Conservation (phyloP, 352 stramenopile genomes). For the Phytophthora citricola region DNA sequence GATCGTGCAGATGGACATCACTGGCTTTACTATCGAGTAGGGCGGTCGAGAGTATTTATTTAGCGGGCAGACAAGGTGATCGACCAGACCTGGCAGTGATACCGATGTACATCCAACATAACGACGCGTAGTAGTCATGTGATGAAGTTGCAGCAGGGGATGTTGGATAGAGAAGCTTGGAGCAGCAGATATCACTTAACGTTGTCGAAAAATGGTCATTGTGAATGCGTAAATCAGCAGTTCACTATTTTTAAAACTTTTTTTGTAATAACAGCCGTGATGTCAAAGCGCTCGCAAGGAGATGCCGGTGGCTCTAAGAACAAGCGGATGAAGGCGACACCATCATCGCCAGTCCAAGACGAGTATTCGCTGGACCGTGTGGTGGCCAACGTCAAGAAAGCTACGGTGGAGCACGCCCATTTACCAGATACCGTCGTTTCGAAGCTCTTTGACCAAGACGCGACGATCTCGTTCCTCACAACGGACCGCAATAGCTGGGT, state of each 20-base stretch:
- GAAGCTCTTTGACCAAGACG: constrained; percentile 40
- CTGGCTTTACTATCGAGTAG: constrained; percentile 93
- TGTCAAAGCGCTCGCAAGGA: not conserved
- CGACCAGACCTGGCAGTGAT: not conserved
- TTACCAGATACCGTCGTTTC: constrained; percentile 16
- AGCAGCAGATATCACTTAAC: constrained; percentile 3
- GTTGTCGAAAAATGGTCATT: constrained; percentile 17
- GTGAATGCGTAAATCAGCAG: constrained; percentile 9
- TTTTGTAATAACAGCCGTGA: too few species aligned
- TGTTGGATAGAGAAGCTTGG: not conserved
- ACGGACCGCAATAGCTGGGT: constrained; percentile 59
- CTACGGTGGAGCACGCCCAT: constrained; percentile 17
- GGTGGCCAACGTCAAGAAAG: constrained; percentile 27
- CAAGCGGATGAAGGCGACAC: constrained; percentile 26
- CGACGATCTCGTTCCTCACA: constrained; percentile 40
- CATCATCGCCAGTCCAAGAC: constrained; percentile 1
- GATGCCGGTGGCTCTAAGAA: not conserved
- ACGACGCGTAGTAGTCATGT: not conserved
- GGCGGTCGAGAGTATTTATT: constrained; percentile 39
- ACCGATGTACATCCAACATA: not conserved
- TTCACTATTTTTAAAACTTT: too few species aligned
- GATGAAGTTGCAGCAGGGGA: not conserved
- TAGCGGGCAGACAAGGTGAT: constrained; percentile 12
- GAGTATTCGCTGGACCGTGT: constrained; percentile 39
- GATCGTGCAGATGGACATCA: constrained; percentile 98